phyloP scores from a whole-genome alignment of 1,284 basidiomycete species.

The Amylostereum chailletii region DNA sequence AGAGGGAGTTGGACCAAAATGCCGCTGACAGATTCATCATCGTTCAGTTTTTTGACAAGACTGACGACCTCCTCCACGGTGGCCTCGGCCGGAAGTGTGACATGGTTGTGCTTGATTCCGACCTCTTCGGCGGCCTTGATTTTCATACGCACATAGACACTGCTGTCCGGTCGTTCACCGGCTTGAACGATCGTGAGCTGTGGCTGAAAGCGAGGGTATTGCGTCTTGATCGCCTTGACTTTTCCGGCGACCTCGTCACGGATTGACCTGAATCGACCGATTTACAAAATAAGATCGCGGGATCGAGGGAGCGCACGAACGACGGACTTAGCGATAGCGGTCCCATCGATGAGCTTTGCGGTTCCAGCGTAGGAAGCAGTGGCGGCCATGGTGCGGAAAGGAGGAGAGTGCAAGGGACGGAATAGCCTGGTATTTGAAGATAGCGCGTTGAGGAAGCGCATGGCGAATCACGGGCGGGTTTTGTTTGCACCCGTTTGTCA shows the following conservation, averaged over 20 bases:
- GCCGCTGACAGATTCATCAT: slow-evolving; percentile 78
- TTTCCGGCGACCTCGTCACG: slow-evolving; percentile 64
- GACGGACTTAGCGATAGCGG: slow-evolving; percentile 75
- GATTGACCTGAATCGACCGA: slow-evolving; percentile 49
- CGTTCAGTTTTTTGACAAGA: slow-evolving; percentile 77
- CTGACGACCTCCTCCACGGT: slow-evolving; percentile 74
- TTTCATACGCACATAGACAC: slow-evolving; percentile 97
- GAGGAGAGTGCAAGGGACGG: slow-evolving; percentile 26
- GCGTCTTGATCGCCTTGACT: slow-evolving; percentile 53
- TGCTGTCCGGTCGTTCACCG: slow-evolving; percentile 84
- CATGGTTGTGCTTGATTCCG: slow-evolving; percentile 84
- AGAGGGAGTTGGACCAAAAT: slow-evolving; percentile 98
- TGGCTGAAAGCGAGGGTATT: slow-evolving; percentile 80
- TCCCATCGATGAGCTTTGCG: slow-evolving; percentile 79
- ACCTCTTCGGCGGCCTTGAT: slow-evolving; percentile 92
- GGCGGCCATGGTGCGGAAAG: slow-evolving; percentile 44
- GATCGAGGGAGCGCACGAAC: slow-evolving; percentile 2
- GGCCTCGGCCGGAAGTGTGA: slow-evolving; percentile 65
- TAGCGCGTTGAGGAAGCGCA: slow-evolving; percentile 5
- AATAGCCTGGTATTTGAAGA: not conserved
- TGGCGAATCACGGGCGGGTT: not conserved
- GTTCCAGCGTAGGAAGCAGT: slow-evolving; percentile 16
- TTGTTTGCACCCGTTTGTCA: slow-evolving; percentile 5
- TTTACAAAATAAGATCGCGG: too few species aligned
- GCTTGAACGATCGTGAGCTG: slow-evolving; percentile 93